Base-by-base conservation (phyloP, 306 rosid species). In the Albizia julibrissin region DNA sequence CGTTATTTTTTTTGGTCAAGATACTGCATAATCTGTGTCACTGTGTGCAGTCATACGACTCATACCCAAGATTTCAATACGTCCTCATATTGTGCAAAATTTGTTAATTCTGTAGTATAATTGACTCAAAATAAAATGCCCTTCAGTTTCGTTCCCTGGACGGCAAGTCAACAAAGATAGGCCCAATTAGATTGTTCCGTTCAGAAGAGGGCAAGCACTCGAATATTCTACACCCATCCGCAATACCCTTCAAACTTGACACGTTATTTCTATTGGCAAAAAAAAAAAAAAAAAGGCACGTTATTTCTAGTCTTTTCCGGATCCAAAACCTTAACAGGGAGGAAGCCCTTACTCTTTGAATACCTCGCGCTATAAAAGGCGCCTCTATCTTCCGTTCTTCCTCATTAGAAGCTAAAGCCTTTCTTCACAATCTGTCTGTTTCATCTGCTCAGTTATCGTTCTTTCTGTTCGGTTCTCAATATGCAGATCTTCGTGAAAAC, bases 401-500 rank as follows among this genome's bases (percentile, higher is more conserved):
- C 3, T 10, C 83, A 58, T 12, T n/a, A 2, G 10, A 72, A 47
- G 5, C 13, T 6, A 5, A 1, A 4, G 16, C 66, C 16, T 3
- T 26, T 11, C 31, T 8, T 26, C 1, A 4, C 0, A 21, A 8
- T 40, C 1, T 13, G 1, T 21, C 56, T 46, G 9, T 46, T 1
- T 1, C 26, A 3, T 4, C 16, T 22, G 66, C 0, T n/a, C n/a
- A 2, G 16, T 24, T 29, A 2, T 4, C 37, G 1, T 3, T 50
- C 29, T 52, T 8, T 61, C 9, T 0, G 3, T 77, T 6, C 18
- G 21, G 8, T 33, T 50, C 1, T 33, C 19, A 8, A 4, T 8
- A 80, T 72, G 84, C 79, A 80, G 84, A 80, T 80, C 79, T 80
- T 80, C 26, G 78, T 80, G 2, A 80, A 87, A 65, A 87, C 90